Evolutionary conservation across 768 basidiomycete species (phyloP).

Genomic region (Podaxis carcinomalis): DNA sequence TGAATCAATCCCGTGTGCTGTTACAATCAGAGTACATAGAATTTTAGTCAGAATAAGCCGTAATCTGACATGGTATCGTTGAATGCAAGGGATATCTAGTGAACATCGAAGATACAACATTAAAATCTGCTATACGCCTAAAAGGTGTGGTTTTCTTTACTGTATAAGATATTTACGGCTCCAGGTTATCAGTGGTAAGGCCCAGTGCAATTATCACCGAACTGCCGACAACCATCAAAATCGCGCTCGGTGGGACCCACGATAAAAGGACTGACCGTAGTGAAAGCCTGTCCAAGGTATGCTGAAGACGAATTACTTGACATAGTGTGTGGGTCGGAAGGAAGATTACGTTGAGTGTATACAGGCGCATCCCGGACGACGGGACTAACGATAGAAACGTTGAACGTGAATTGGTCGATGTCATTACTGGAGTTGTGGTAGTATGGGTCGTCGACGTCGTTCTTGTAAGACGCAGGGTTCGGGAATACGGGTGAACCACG

Average conservation of each 20-base stretch:
- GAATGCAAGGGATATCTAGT: slow-evolving; percentile 2
- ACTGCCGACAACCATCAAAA: slow-evolving; percentile 37
- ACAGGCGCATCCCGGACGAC: slow-evolving; percentile 25
- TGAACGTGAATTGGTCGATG: slow-evolving; percentile 49
- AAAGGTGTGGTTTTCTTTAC: too few species aligned
- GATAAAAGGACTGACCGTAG: slow-evolving; percentile 20
- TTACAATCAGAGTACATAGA: slow-evolving; percentile 8
- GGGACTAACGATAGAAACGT: slow-evolving; percentile 28
- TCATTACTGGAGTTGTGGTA: slow-evolving; percentile 37
- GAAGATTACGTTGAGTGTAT: slow-evolving; percentile 25
- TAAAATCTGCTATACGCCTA: not conserved
- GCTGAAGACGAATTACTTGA: slow-evolving; percentile 13
- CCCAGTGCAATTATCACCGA: slow-evolving; percentile 38
- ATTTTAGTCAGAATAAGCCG: not conserved
- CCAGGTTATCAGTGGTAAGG: slow-evolving; percentile 26
- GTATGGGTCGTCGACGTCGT: slow-evolving; percentile 33
- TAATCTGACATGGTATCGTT: slow-evolving; percentile 10
- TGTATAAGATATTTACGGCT: not conserved
- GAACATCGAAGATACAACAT: not conserved
- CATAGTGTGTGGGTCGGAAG: slow-evolving; percentile 20
- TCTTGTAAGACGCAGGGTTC: slow-evolving; percentile 31
- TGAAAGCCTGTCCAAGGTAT: slow-evolving; percentile 16
- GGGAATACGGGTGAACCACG: slow-evolving; percentile 40
- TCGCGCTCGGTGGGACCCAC: slow-evolving; percentile 31
- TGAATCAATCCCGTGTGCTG: not conserved